Percentiles rank a stretch among this genome's conserved stretches.
These are phyloP conservation scores for Thraustotheca clavata DNA, from an alignment of 352 stramenopile genomes.

Conservation along the genomic window DNA sequence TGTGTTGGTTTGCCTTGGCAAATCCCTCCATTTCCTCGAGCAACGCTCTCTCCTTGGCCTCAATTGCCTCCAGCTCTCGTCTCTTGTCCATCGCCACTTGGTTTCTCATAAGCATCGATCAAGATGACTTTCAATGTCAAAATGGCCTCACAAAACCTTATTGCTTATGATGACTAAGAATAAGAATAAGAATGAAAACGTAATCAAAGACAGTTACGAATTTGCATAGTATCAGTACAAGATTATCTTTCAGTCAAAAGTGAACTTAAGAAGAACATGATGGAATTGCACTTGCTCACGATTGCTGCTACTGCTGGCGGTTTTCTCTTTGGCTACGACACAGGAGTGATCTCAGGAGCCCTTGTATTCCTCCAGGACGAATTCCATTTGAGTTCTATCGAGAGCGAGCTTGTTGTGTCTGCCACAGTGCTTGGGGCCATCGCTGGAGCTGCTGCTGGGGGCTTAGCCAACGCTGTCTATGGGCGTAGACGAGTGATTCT, in stretches of 20 bases:
- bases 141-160: not conserved
- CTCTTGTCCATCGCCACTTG: not conserved
- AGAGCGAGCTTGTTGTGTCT: constrained; percentile 62
- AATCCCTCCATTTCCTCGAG: not conserved
- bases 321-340: constrained; percentile 80
- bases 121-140: not conserved
- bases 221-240: too few relatives aligned
- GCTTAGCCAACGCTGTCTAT: constrained; percentile 45
- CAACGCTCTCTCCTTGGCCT: not conserved
- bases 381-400: constrained; percentile 43
- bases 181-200: not conserved
- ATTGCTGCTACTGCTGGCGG: constrained; percentile 60
- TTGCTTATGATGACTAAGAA: not conserved
- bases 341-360: constrained; percentile 66
- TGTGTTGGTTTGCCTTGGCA: not conserved
- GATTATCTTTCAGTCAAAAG: too few relatives aligned
- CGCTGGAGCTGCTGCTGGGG: constrained; percentile 43
- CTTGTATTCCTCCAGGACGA: constrained; percentile 60
- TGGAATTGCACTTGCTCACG: constrained; percentile 59
- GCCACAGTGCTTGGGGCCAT: constrained; percentile 69
- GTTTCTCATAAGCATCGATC: not conserved
- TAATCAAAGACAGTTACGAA: too few relatives aligned
- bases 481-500: constrained; percentile 60
- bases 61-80: not conserved
- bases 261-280: too few relatives aligned